Base-by-base conservation (phyloP, 345 rosid genomes). In the Hibiscus trionum region DNA sequence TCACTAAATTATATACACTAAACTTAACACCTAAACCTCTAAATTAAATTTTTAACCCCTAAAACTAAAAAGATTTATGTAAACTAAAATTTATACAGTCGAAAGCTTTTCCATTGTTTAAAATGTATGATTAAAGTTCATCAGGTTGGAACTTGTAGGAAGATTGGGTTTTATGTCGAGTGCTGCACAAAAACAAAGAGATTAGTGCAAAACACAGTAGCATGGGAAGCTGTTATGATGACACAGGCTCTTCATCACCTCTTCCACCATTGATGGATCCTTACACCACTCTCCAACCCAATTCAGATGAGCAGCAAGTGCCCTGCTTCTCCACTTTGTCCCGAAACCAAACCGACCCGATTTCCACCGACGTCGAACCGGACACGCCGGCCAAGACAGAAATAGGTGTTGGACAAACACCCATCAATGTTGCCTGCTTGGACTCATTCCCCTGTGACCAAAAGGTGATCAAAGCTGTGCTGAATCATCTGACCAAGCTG, bases 291-390 rank as follows among this genome's bases (percentile, higher is more conserved):
- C 86, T 87, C 65, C 86, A 15, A 49, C 69, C 84, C 61, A 74
- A 61, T 52, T 71, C 76, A 11, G 74, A 77, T 49, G 55, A 49
- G 70, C 83, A 90, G 82, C 91, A 85, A 84, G 97, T 90, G 89
- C 82, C 97, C 95, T 91, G 97, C 97, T 84, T 94, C 98, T 90
- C 93, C 94, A 84, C 79, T 78, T 75, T 83, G 81, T 81, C 87
- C 47, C 82, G 78, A 49, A 77, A 66, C 75, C 89, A 85, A 69
- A 47, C 58, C 61, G 15, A 53, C 74, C 78, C 72, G 44, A 55
- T 31, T 29, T 76, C 73, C 73, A 49, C 83, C 16, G 72, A 75
- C 29, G n/a, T 68, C 47, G 75, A 73, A 19, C 71, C 74, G 3
- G 26, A 29, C 52, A 19, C 37, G 39, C 12, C 71, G 47, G 17